Conservation (phyloP, 768 basidiomycete species). For the Pulveroboletus sp. region DNA sequence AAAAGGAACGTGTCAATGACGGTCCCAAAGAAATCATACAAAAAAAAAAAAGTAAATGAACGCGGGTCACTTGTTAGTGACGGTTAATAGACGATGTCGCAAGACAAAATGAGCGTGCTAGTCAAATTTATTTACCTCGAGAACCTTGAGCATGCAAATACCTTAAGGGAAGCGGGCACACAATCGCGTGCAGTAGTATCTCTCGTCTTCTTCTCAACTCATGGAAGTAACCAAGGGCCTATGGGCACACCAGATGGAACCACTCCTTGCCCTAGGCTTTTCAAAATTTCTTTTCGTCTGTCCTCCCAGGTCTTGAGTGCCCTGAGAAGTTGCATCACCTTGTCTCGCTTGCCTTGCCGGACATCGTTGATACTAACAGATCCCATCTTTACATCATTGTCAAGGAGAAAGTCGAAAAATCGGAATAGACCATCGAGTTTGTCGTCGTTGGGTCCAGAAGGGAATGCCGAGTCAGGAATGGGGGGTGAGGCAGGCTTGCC, state of each 20-base stretch:
- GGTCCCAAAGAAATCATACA: constrained; percentile 6
- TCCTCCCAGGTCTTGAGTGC: constrained; percentile 81
- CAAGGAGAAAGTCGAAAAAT: constrained; percentile 88
- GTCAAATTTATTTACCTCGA: constrained; percentile 12
- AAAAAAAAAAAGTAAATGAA: background rate
- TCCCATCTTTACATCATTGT: constrained; percentile 89
- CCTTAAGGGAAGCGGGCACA: background rate
- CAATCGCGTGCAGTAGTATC: background rate
- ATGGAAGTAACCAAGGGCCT: background rate
- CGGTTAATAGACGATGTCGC: constrained; percentile 4
- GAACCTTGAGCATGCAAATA: constrained; percentile 2
- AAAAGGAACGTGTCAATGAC: constrained; percentile 5
- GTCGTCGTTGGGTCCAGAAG: constrained; percentile 60
- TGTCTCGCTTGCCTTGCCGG: constrained; percentile 73
- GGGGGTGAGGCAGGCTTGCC: constrained; percentile 61
- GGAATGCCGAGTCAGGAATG: constrained; percentile 78
- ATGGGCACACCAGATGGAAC: constrained; percentile 4
- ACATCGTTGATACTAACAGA: constrained; percentile 93
- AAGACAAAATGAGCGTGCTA: constrained; percentile 19
- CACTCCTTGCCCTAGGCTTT: constrained; percentile 44
- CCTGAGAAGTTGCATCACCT: constrained; percentile 73
- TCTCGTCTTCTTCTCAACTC: background rate
- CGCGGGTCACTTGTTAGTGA: background rate
- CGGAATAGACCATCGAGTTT: constrained; percentile 84
- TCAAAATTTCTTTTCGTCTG: constrained; percentile 52